Conservation (phyloP, 495 filamentous ascomycete genomes). For the Copromyces sp. region DNA sequence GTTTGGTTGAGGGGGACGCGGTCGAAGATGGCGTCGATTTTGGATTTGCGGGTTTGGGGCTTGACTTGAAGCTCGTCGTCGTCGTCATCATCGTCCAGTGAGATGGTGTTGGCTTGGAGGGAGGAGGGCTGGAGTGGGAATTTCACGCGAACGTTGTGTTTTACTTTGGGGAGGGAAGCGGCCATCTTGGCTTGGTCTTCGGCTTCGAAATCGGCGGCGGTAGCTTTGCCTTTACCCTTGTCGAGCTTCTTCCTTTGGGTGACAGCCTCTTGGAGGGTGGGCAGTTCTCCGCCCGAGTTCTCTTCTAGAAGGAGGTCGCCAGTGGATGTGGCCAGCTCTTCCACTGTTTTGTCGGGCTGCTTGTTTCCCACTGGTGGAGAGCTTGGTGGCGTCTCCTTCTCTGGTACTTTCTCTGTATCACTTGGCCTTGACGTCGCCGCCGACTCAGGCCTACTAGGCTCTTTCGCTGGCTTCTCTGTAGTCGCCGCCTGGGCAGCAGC, state of each 20-base stretch:
- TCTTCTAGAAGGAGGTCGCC: constrained; percentile 7
- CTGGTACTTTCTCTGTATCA: background rate
- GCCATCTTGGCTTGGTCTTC: constrained; percentile 4
- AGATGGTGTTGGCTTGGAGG: constrained; percentile 15
- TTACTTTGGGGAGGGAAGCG: constrained; percentile 11
- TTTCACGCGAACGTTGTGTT: constrained; percentile 34
- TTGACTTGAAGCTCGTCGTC: constrained; percentile 33
- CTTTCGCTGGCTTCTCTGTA: constrained; percentile 24
- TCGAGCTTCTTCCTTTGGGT: constrained; percentile 23
- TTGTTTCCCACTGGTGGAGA: constrained; percentile 32
- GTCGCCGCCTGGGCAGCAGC: constrained; percentile 13
- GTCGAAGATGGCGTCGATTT: constrained; percentile 55
- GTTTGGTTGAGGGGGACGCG: constrained; percentile 47
- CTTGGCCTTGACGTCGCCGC: constrained; percentile 13
- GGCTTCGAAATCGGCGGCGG: constrained; percentile 16
- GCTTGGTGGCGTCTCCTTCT: constrained; percentile 40
- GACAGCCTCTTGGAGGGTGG: constrained; percentile 21
- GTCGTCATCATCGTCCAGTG: constrained; percentile 24
- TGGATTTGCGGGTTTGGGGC: constrained; percentile 22
- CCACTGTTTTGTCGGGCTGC: constrained; percentile 1
- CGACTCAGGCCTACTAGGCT: constrained; percentile 30
- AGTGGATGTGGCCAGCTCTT: background rate
- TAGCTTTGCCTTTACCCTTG: constrained; percentile 48
- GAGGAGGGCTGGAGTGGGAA: constrained; percentile 16
- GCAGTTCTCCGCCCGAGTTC: constrained; percentile 20